Evolutionary conservation across 495 filamentous ascomycete species (phyloP).

Genomic region (Daldinia childiae): DNA sequence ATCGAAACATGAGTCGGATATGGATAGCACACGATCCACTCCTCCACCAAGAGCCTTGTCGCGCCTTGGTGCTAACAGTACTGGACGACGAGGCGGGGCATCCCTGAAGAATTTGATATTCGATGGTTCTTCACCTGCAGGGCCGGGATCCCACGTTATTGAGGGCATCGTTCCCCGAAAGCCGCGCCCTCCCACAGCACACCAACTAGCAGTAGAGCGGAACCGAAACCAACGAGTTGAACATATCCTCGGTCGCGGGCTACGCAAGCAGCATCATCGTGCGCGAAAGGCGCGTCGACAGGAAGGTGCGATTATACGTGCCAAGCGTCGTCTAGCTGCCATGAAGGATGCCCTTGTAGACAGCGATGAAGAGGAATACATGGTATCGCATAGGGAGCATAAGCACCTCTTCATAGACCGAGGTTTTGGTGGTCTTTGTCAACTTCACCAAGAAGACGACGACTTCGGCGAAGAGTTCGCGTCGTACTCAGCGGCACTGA

Average conservation of each 20-base stretch:
- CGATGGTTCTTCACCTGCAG: conserved; percentile 62
- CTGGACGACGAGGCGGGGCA: conserved; percentile 57
- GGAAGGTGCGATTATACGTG: conserved; percentile 72
- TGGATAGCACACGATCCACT: conserved; percentile 67
- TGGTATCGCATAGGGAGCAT: conserved; percentile 30
- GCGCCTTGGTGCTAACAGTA: conserved; percentile 51
- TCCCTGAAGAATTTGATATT: conserved; percentile 60
- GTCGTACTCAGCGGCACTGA: conserved; percentile 74
- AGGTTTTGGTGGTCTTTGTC: conserved; percentile 75
- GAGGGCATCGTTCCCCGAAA: conserved; percentile 58
- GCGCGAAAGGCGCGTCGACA: conserved; percentile 67
- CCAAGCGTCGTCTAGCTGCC: conserved; percentile 71
- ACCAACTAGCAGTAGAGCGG: conserved; percentile 90
- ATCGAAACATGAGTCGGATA: conserved; percentile 65
- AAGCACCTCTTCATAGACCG: conserved; percentile 56
- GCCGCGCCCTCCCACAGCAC: conserved; percentile 85
- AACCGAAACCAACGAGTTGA: conserved; percentile 89
- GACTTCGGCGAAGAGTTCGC: conserved; percentile 84
- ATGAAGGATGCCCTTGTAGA: conserved; percentile 78
- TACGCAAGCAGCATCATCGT: conserved; percentile 69
- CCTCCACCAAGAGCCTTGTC: conserved; percentile 62
- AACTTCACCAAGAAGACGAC: conserved; percentile 69
- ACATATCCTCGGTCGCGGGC: conserved; percentile 80
- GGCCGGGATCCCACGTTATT: conserved; percentile 46
- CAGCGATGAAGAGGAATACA: conserved; percentile 76